Conservation (phyloP, 164 flowering plant species). For the Vitis vinifera region ASM3070453v1 NC_081820.1:13813501-13814000, state of each 20-base stretch:
- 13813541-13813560: constrained; percentile 21
- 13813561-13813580: constrained; percentile 68
- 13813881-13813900: constrained; percentile 81
- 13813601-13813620: constrained; percentile 94
- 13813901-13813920: constrained; percentile 45
- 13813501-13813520: constrained; percentile 33
- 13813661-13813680: too few species aligned
- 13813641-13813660: constrained; percentile 49
- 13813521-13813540: constrained; percentile 99
- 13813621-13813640: constrained; percentile 96
- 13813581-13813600: constrained; percentile 96
- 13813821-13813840: constrained; percentile 74
- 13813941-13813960: constrained; percentile 21
- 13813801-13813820: constrained; percentile 74
- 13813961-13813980: constrained; percentile 19
- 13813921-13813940: constrained; percentile 11
- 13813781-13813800: constrained; percentile 16
- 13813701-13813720: too few species aligned
- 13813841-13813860: constrained; percentile 65
- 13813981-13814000: constrained; percentile 30
- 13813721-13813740: too few species aligned
- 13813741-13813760: too few species aligned
- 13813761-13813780: too few species aligned
- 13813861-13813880: constrained; percentile 80
- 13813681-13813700: too few species aligned